Percentiles rank a stretch among this genome's conserved stretches.
phyloP scores from a whole-genome alignment of 2,329 filamentous ascomycete species.

The Cladosporium velox region DNA sequence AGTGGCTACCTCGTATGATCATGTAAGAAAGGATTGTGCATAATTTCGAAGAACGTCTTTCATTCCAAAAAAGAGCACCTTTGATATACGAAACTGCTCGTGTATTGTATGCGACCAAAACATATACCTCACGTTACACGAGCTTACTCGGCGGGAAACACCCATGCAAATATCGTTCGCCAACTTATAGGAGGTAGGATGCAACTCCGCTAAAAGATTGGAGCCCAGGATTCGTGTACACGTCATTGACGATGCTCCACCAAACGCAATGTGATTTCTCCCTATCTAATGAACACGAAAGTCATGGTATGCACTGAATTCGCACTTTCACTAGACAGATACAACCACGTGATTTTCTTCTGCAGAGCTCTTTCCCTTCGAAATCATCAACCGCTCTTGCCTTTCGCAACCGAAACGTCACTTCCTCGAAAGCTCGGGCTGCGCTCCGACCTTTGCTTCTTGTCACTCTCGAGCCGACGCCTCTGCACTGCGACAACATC shows the following conservation, averaged over 20 bases:
- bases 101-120: not conserved
- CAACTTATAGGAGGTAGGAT: slow-evolving; percentile 2
- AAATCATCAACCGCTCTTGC: not conserved
- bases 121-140: not conserved
- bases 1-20: too few relatives aligned
- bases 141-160: not conserved
- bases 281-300: not conserved
- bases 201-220: not conserved
- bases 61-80: not conserved
- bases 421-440: not conserved
- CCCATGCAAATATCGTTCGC: not conserved
- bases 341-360: not conserved
- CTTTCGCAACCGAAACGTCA: not conserved
- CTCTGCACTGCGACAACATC: not conserved
- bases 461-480: not conserved
- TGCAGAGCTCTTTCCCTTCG: not conserved
- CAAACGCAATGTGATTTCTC: too few relatives aligned
- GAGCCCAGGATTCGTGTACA: not conserved
- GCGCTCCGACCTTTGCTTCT: not conserved
- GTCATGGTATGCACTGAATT: not conserved
- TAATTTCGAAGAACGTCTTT: not conserved
- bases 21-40: too few relatives aligned
- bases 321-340: not conserved
- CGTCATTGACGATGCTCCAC: slow-evolving; percentile 6
- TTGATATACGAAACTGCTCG: not conserved